Evolutionary conservation across 2,329 filamentous ascomycete genomes (phyloP).

Genomic region (Clathrospora elynae): DNA sequence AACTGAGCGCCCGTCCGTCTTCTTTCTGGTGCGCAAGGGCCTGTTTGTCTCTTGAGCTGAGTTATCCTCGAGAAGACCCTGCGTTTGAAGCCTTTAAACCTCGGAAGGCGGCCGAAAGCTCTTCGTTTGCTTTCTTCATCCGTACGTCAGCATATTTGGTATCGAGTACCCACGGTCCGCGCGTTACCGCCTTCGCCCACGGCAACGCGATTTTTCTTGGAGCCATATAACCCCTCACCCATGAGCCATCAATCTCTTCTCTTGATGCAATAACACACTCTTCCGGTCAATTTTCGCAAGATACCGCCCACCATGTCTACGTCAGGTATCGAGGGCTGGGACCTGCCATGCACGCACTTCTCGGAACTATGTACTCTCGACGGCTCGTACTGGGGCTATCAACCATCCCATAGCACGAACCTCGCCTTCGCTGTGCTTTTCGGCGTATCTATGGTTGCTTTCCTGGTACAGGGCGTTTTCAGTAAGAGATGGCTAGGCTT

Average conservation of each 20-base stretch:
- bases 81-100: too few relatives aligned
- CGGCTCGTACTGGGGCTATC: slow-evolving; percentile 52
- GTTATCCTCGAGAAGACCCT: too few relatives aligned
- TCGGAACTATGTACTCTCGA: slow-evolving; percentile 48
- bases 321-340: slow-evolving; percentile 18
- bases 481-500: slow-evolving; percentile 51
- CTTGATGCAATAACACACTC: background rate
- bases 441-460: slow-evolving; percentile 48
- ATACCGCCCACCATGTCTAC: slow-evolving; percentile 5
- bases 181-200: background rate
- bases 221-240: too few relatives aligned
- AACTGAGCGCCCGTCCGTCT: too few relatives aligned
- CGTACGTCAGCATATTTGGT: background rate
- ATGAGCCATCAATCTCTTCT: too few relatives aligned
- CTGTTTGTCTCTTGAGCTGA: too few relatives aligned
- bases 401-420: slow-evolving; percentile 51
- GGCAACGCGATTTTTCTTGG: too few relatives aligned
- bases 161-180: background rate
- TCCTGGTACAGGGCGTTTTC: slow-evolving; percentile 45
- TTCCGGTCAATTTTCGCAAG: background rate
- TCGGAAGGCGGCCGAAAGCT: too few relatives aligned
- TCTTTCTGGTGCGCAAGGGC: too few relatives aligned
- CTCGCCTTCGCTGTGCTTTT: slow-evolving; percentile 52
- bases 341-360: slow-evolving; percentile 37
- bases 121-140: background rate